Base-by-base conservation (phyloP, 306 rosid species). In the Casuarina equisetifolia region DNA sequence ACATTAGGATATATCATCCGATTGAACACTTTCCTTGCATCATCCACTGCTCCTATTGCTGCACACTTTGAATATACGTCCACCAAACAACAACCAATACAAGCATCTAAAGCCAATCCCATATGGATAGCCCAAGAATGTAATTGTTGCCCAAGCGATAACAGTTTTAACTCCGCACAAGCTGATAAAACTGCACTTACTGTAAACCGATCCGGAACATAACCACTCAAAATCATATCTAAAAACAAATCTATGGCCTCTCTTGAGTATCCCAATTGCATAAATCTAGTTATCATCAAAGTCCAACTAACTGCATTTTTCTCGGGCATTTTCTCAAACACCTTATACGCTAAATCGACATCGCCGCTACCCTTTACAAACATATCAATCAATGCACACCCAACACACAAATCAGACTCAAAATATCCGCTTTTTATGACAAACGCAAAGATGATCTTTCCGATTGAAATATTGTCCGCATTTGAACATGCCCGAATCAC, bases 321-420 rank as follows among this genome's bases (percentile, higher is more conserved):
- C 19, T 83, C 83, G 2, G 6, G 82, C 92, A 90, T 90, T 77
- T 79, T 83, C 15, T 88, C 87, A 25, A 90, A 90, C 89, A 90
- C 87, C 82, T 44, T 59, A 50, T 63, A 77, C 0, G 90, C 94
- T 2, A 82, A 86, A 16, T 70, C 75, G 19, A 86, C 49, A 74
- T 88, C 90, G 8, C 70, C 45, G 0, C 83, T 38, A 3, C 94
- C 88, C 75, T 83, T 86, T 0, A 20, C 84, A 80, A 82, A 84
- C 94, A 86, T 84, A 75, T 88, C 94, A 46, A 86, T 88, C 66
- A 90, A 75, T 1, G 80, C 90, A 83, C 94, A 90, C 5, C 94
- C 94, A 66, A 90, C 92, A 69, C 82, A 86, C 11, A 90, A 86
- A 83, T 84, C 77, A 43, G 86, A 81, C 43, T 76, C 79, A 54